A percentile compares a stretch with the other conserved stretches of the same genome.
Evolutionary conservation across 371 early-diverging fungal species (phyloP).

Genomic region (Circinella minor): DNA sequence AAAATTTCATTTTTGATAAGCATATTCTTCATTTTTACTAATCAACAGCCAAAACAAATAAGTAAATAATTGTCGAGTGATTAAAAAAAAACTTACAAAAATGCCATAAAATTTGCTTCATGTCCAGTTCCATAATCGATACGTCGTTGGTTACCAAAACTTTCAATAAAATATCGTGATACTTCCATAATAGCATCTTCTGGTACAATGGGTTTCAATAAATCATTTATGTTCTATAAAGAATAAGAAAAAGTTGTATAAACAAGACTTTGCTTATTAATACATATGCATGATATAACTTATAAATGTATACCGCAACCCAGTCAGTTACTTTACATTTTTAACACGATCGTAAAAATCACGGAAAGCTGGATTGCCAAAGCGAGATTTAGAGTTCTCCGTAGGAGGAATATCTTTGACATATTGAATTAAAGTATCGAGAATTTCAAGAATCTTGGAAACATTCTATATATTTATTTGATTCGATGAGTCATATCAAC

Average conservation of each 20-base stretch:
- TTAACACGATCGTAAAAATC: slow-evolving; percentile 75
- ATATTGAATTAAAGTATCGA: slow-evolving; percentile 67
- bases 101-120: slow-evolving; percentile 96
- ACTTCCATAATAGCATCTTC: slow-evolving; percentile 72
- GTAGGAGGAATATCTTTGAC: slow-evolving; percentile 78
- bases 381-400: slow-evolving; percentile 79
- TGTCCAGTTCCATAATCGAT: slow-evolving; percentile 99
- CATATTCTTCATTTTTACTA: too few relatives aligned
- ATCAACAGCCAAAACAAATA: too few relatives aligned
- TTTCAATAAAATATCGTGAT: slow-evolving; percentile 78
- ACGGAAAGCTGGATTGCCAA: slow-evolving; percentile 93
- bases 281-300: background rate
- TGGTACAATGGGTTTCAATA: slow-evolving; percentile 23
- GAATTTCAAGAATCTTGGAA: slow-evolving; percentile 57
- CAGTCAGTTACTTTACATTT: slow-evolving; percentile 40
- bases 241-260: background rate
- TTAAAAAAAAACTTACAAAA: slow-evolving; percentile 63
- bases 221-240: slow-evolving; percentile 15
- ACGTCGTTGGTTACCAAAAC: slow-evolving; percentile 95
- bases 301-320: background rate
- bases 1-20: background rate
- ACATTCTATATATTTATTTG: slow-evolving; percentile 49
- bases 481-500: background rate
- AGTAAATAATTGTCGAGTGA: too few relatives aligned
- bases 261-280: background rate